Percentiles rank a stretch among this genome's conserved stretches.
Conservation (phyloP, 2,329 filamentous ascomycete species). For the Huntiella decipiens region DNA sequence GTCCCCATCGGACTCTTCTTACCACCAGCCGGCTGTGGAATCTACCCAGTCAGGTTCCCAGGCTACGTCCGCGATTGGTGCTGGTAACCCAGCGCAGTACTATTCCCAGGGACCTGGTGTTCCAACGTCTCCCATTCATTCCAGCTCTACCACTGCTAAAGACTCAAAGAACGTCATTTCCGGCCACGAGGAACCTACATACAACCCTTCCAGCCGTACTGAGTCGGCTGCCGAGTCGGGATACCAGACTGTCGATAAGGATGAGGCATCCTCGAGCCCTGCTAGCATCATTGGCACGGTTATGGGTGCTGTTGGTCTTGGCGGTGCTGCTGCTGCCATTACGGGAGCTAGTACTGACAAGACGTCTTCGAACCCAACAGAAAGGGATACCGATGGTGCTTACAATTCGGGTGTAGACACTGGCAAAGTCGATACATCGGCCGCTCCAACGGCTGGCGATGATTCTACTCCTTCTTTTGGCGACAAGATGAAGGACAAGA, state of each 20-base stretch:
- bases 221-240: too few relatives aligned
- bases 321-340: conserved; percentile 7
- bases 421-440: not conserved
- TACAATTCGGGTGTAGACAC: not conserved
- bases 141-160: too few relatives aligned
- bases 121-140: too few relatives aligned
- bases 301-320: conserved; percentile 8
- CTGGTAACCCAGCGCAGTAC: too few relatives aligned
- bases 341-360: not conserved
- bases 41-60: too few relatives aligned
- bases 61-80: too few relatives aligned
- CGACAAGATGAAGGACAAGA: not conserved
- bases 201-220: not conserved
- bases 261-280: not conserved
- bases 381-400: not conserved
- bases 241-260: too few relatives aligned
- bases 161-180: too few relatives aligned
- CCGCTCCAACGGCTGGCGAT: not conserved
- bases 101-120: too few relatives aligned
- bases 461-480: not conserved
- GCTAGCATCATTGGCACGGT: conserved; percentile 5
- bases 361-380: not conserved
- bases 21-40: too few relatives aligned
- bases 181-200: not conserved
- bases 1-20: too few relatives aligned